Conservation (phyloP, 345 rosid species). For the Kandelia obovata region DNA sequence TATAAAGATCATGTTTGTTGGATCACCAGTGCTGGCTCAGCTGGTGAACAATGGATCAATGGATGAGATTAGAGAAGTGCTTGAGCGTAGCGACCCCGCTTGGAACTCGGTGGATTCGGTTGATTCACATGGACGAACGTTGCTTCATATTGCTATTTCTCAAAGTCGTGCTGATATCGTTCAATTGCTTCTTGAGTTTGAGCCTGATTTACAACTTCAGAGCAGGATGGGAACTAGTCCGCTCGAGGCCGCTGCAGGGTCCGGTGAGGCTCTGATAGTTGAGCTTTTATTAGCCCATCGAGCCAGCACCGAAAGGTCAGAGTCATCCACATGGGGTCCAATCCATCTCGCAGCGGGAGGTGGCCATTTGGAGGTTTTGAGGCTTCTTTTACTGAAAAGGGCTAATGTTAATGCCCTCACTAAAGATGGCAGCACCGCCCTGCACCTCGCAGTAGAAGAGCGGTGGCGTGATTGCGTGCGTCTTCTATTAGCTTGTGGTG, state of each 20-base stretch:
- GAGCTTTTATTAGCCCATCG: constrained; percentile 53
- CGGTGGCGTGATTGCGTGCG: constrained; percentile 42
- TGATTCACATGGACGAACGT: constrained; percentile 38
- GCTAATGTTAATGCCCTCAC: constrained; percentile 40
- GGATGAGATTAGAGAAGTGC: constrained; percentile 56
- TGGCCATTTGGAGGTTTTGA: constrained; percentile 44
- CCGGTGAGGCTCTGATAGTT: constrained; percentile 50
- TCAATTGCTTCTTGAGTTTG: constrained; percentile 55
- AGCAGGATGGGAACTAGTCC: constrained; percentile 41
- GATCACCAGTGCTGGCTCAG: constrained; percentile 43
- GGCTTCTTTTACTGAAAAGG: constrained; percentile 54
- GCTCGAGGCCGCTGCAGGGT: constrained; percentile 46
- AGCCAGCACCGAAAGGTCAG: constrained; percentile 43
- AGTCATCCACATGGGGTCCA: constrained; percentile 42
- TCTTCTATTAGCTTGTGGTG: constrained; percentile 42
- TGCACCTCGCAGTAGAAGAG: constrained; percentile 48
- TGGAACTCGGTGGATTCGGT: constrained; percentile 43
- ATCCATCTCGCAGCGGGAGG: constrained; percentile 44
- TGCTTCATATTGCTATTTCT: constrained; percentile 54
- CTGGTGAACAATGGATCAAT: constrained; percentile 47
- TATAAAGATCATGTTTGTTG: constrained; percentile 54
- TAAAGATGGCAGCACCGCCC: constrained; percentile 46
- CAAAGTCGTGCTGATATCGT: constrained; percentile 48
- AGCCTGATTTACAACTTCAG: constrained; percentile 38
- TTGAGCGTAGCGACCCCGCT: constrained; percentile 45